These are phyloP conservation scores for Botrytis medusae DNA, from an alignment of 2,329 filamentous ascomycete genomes.

Conservation along the genomic window DNA sequence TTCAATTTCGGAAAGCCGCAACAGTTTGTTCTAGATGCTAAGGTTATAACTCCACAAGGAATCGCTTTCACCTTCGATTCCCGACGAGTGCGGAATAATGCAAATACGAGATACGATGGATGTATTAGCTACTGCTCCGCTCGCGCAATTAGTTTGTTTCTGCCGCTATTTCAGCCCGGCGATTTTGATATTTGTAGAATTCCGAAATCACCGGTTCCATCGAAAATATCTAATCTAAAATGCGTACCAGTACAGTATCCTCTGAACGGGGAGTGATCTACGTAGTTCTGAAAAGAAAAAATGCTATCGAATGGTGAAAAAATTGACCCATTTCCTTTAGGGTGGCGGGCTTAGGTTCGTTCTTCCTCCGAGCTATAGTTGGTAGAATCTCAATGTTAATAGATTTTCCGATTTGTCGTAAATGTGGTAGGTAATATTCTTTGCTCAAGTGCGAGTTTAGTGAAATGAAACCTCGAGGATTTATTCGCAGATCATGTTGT, in stretches of 20 bases:
- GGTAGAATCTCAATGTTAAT: neutral
- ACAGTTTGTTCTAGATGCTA: neutral
- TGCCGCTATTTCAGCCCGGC: too few species aligned
- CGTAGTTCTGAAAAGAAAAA: neutral
- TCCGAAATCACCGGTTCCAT: neutral
- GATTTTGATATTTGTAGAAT: neutral
- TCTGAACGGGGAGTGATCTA: neutral
- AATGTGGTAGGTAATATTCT: neutral
- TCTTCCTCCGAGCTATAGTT: neutral
- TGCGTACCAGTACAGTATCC: neutral
- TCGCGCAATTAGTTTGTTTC: neutral
- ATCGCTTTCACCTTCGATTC: neutral
- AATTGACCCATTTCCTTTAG: neutral
- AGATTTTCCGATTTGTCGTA: neutral
- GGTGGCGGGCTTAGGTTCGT: neutral
- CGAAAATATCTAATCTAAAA: neutral
- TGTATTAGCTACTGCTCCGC: neutral
- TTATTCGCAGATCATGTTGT: neutral
- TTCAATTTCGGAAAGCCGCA: too few species aligned
- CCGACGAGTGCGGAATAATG: neutral
- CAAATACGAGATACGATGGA: neutral
- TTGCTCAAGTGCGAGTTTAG: neutral
- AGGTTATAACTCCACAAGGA: neutral
- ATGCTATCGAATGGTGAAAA: neutral
- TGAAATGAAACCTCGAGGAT: neutral